Conservation (phyloP, 2,329 filamentous ascomycete genomes). For the Colletotrichum noveboracense region DNA sequence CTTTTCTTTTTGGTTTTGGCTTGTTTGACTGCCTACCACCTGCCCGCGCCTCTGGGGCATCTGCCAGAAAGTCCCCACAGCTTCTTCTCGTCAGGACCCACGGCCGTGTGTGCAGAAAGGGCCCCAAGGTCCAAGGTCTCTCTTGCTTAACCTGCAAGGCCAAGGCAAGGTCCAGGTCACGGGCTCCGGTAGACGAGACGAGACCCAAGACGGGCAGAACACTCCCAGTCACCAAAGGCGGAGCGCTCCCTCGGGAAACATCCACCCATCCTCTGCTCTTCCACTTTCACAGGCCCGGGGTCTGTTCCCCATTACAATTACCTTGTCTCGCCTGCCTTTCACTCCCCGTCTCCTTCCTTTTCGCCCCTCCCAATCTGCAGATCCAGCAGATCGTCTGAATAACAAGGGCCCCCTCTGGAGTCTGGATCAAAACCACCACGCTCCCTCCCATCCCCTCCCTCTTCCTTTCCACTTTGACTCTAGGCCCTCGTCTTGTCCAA, state of each 20-base stretch:
- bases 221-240: background rate
- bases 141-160: conserved; percentile 5
- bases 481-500: background rate
- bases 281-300: background rate
- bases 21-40: background rate
- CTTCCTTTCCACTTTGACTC: background rate
- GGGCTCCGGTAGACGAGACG: conserved; percentile 12
- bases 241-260: conserved; percentile 1
- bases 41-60: background rate
- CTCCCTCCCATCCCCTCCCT: conserved; percentile 1
- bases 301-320: conserved; percentile 18
- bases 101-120: background rate
- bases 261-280: background rate
- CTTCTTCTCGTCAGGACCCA: background rate
- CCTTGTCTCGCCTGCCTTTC: conserved; percentile 17
- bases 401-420: background rate
- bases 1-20: background rate
- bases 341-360: conserved; percentile 14
- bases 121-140: background rate
- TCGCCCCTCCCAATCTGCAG: conserved; percentile 14
- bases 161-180: conserved; percentile 10
- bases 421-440: conserved; percentile 6
- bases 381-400: conserved; percentile 19
- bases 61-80: background rate
- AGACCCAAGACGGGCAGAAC: conserved; percentile 1